Conservation (phyloP, 169 alveolate genomes). For the Besnoitia besnoiti region DNA sequence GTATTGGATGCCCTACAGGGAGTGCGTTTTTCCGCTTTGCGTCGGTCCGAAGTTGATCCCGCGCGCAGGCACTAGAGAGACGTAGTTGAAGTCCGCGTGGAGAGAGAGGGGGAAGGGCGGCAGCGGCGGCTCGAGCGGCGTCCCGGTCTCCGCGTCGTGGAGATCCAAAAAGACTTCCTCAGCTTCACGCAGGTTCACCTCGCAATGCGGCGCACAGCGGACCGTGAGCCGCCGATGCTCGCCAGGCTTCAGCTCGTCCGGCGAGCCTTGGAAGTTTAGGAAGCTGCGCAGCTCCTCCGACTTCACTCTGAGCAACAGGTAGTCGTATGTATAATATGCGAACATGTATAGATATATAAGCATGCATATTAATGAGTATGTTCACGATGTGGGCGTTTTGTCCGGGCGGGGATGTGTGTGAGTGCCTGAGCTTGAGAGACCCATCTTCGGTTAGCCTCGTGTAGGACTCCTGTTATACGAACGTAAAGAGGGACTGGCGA, state of each 20-base stretch:
- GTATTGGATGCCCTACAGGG: neutral
- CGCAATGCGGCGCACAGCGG: conserved; percentile 71
- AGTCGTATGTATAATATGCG: neutral
- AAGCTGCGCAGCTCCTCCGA: conserved; percentile 47
- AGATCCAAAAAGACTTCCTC: conserved; percentile 84
- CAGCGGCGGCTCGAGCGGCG: conserved; percentile 81
- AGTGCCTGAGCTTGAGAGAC: too few relatives aligned
- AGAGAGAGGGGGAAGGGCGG: conserved; percentile 78
- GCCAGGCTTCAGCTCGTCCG: conserved; percentile 79
- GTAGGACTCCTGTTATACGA: too few relatives aligned
- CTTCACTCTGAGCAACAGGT: conserved; percentile 21
- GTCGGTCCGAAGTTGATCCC: conserved; percentile 94
- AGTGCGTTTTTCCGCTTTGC: conserved; percentile 85
- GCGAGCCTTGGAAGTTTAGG: conserved; percentile 85
- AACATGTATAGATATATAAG: too few relatives aligned
- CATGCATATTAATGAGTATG: too few relatives aligned
- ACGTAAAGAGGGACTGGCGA: too few relatives aligned
- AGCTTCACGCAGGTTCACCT: conserved; percentile 80
- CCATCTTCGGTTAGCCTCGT: too few relatives aligned
- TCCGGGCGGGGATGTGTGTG: too few relatives aligned
- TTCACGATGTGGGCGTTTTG: too few relatives aligned
- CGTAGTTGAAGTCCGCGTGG: conserved; percentile 89
- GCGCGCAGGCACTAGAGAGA: conserved; percentile 88
- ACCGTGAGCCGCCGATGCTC: conserved; percentile 53
- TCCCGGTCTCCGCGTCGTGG: conserved; percentile 87